These are phyloP conservation scores for Cutaneotrichosporon cavernicola DNA, from an alignment of 1,284 basidiomycete genomes.

Conservation along the genomic window DNA sequence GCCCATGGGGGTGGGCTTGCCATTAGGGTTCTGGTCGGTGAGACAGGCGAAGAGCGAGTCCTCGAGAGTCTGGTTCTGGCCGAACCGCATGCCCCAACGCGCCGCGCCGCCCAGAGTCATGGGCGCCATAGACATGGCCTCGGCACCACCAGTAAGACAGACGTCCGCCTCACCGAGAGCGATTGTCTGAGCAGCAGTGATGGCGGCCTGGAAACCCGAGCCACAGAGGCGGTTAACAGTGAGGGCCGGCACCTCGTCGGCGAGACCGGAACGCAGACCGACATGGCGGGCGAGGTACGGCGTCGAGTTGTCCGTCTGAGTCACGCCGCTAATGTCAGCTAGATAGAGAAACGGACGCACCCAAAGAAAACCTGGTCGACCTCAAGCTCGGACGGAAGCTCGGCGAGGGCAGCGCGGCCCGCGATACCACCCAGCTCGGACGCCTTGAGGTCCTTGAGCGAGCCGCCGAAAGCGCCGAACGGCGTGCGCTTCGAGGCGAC, in stretches of 20 bases:
- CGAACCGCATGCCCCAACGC: conserved; percentile 49
- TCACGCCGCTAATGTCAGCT: conserved; percentile 47
- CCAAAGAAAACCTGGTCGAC: conserved; percentile 58
- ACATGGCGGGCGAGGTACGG: conserved; percentile 60
- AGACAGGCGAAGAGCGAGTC: conserved; percentile 59
- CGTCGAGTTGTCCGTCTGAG: conserved; percentile 55
- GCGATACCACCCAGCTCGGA: conserved; percentile 58
- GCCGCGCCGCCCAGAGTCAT: conserved; percentile 55
- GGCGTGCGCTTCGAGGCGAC: conserved; percentile 56
- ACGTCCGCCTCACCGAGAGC: conserved; percentile 57
- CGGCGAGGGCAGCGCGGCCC: conserved; percentile 57
- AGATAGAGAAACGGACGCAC: conserved; percentile 25
- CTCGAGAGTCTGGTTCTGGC: conserved; percentile 59
- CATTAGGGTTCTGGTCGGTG: conserved; percentile 57
- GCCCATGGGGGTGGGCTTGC: conserved; percentile 56
- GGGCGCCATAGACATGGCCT: conserved; percentile 59
- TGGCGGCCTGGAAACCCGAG: conserved; percentile 59
- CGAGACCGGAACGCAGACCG: conserved; percentile 57
- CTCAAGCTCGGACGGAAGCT: conserved; percentile 53
- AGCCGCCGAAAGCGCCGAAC: conserved; percentile 60
- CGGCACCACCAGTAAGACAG: conserved; percentile 59
- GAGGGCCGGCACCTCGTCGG: conserved; percentile 57
- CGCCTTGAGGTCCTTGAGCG: conserved; percentile 54
- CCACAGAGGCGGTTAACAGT: conserved; percentile 60
- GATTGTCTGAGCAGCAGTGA: conserved; percentile 59